Evolutionary conservation across 306 rosid species (phyloP).

Genomic region (Glycyrrhiza uralensis): DNA sequence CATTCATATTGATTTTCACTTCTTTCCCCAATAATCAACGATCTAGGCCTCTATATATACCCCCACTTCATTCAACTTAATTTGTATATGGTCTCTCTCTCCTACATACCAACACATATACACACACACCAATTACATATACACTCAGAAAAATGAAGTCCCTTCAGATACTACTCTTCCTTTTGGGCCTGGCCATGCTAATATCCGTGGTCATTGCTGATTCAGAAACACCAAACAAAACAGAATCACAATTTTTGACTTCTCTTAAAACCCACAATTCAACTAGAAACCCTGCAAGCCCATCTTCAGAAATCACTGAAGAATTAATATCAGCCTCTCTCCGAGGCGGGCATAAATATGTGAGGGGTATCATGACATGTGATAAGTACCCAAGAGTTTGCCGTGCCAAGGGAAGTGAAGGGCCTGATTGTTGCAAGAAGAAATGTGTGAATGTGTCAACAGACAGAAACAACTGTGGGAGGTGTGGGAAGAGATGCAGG

Average conservation of each 20-base stretch:
- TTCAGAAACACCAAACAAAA: constrained; percentile 18
- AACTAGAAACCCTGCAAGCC: neutral
- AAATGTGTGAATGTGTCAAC: constrained; percentile 48
- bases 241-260: constrained; percentile 2
- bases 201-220: constrained; percentile 29
- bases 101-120: too few relatives aligned
- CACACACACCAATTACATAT: neutral
- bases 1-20: neutral
- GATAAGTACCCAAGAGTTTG: constrained; percentile 52
- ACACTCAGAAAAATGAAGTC: constrained; percentile 16
- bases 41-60: too few relatives aligned
- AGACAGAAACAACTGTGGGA: constrained; percentile 58
- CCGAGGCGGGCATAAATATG: too few relatives aligned
- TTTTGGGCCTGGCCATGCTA: constrained; percentile 25
- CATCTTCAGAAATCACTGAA: constrained; percentile 20
- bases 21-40: neutral
- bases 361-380: too few relatives aligned
- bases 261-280: neutral
- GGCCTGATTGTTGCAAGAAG: constrained; percentile 52
- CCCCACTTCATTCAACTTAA: too few relatives aligned
- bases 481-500: constrained; percentile 57
- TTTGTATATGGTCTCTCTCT: too few relatives aligned
- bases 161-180: constrained; percentile 18
- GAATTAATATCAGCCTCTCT: constrained; percentile 19
- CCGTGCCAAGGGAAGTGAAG: constrained; percentile 34